Evolutionary conservation across 257 asterid species (phyloP).

Genomic region (Nicotiana tabacum): DNA sequence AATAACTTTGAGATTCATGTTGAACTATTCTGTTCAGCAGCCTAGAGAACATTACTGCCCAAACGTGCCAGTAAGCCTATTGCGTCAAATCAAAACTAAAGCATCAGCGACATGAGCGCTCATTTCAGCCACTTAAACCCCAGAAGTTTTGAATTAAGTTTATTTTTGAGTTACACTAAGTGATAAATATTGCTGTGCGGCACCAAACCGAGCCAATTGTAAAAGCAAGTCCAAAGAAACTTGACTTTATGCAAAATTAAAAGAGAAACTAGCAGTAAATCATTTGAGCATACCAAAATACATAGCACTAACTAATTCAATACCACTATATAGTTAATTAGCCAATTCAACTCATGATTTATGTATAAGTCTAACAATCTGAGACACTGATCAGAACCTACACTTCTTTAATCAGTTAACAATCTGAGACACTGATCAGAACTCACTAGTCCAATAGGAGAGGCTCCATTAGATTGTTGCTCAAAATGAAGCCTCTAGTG

Average conservation of each 20-base stretch:
- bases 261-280: background rate
- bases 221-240: background rate
- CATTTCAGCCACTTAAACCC: background rate
- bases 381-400: background rate
- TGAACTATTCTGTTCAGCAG: slow-evolving; percentile 6
- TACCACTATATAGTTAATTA: background rate
- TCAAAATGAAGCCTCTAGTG: background rate
- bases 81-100: background rate
- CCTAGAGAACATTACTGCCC: background rate
- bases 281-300: background rate
- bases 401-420: background rate
- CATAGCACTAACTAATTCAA: background rate
- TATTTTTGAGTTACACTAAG: background rate
- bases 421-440: background rate
- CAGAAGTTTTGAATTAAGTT: background rate
- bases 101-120: background rate
- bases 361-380: background rate
- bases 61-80: background rate
- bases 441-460: background rate
- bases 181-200: background rate
- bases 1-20: background rate
- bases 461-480: background rate
- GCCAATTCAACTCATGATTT: background rate
- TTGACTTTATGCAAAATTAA: background rate
- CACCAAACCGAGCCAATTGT: background rate